These are phyloP conservation scores for Articulospora tetracladia DNA, from an alignment of 495 filamentous ascomycete genomes.

Conservation along the genomic window DNA sequence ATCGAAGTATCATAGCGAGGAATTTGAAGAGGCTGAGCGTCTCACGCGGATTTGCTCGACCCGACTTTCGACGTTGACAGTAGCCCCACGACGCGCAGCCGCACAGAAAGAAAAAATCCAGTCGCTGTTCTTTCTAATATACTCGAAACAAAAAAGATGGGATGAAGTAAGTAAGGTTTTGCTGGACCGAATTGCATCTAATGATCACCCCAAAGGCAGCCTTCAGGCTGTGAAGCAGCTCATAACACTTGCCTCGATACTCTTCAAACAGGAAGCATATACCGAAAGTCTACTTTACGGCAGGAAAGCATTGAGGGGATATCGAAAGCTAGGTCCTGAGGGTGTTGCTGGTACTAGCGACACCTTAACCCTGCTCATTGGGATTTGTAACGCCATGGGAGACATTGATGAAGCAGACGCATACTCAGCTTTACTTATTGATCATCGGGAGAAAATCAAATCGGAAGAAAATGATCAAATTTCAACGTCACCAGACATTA, in stretches of 20 bases:
- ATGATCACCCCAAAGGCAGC: not conserved
- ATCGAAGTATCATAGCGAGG: not conserved
- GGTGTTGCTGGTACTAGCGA: not conserved
- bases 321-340: not conserved
- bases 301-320: conserved; percentile 11
- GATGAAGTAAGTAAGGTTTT: conserved; percentile 4
- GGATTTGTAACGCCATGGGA: conserved; percentile 1
- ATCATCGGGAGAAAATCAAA: not conserved
- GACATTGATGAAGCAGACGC: conserved; percentile 12
- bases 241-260: not conserved
- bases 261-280: conserved; percentile 1
- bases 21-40: conserved; percentile 9
- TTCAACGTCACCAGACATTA: no score
- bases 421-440: not conserved
- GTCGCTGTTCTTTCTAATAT: not conserved
- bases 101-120: not conserved
- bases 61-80: not conserved
- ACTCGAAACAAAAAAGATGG: conserved; percentile 9
- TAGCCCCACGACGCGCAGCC: not conserved
- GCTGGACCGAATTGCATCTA: conserved; percentile 8
- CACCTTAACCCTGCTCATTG: conserved; percentile 1
- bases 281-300: conserved; percentile 13
- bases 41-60: conserved; percentile 12
- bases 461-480: no score
- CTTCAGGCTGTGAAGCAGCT: not conserved